Evolutionary conservation across 108 stramenopile species (phyloP).

Genomic region (Fistulifera pelliculosa): DNA sequence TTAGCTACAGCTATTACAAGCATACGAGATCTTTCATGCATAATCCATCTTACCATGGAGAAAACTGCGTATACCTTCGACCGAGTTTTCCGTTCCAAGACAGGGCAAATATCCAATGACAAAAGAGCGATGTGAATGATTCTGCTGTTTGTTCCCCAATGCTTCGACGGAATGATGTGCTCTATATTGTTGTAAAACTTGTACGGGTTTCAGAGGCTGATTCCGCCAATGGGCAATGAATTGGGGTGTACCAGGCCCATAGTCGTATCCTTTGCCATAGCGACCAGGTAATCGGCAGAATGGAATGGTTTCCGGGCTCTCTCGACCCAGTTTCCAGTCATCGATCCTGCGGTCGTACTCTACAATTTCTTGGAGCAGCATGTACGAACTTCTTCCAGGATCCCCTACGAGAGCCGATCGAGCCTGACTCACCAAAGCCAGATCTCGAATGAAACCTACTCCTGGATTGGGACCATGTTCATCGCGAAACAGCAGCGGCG

Average conservation of each 20-base stretch:
- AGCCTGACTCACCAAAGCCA: slow-evolving; percentile 16
- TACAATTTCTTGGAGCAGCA: slow-evolving; percentile 13
- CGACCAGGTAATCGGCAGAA: slow-evolving; percentile 15
- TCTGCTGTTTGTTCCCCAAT: not conserved
- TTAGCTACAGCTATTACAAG: not conserved
- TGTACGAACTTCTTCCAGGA: slow-evolving; percentile 12
- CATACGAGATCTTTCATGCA: not conserved
- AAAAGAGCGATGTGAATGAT: not conserved
- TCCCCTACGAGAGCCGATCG: slow-evolving; percentile 17
- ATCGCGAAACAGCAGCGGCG: slow-evolving; percentile 3
- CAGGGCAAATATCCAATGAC: not conserved
- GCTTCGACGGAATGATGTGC: not conserved
- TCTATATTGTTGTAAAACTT: not conserved
- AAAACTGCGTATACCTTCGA: not conserved
- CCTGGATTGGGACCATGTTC: slow-evolving; percentile 27
- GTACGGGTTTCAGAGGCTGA: not conserved
- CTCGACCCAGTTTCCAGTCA: not conserved
- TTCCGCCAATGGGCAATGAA: slow-evolving; percentile 3
- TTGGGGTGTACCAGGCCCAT: slow-evolving; percentile 21
- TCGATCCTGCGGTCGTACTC: slow-evolving; percentile 11
- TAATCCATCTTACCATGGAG: not conserved
- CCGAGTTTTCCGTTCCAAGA: not conserved
- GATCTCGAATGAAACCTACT: slow-evolving; percentile 18
- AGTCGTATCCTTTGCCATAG: slow-evolving; percentile 14
- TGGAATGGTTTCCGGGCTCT: not conserved